Conservation (phyloP, 208 protist genomes). For the Trypanosomatidae sp. region DNA sequence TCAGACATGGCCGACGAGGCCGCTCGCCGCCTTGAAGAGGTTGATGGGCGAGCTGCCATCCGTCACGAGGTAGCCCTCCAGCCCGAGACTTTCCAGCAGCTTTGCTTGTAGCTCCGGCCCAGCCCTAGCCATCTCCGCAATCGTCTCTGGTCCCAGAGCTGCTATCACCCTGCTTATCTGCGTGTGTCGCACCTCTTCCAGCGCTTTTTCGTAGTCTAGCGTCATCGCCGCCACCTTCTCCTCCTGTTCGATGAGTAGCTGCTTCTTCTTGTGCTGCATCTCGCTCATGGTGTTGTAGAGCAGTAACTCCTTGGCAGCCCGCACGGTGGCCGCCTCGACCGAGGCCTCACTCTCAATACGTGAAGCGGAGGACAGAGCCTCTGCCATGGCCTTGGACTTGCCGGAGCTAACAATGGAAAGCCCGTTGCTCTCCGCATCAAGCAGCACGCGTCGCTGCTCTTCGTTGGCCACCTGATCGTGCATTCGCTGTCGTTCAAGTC, state of each 20-base stretch:
- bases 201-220: slow-evolving; percentile 31
- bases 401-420: slow-evolving; percentile 87
- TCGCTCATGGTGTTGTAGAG: slow-evolving; percentile 42
- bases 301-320: slow-evolving; percentile 70
- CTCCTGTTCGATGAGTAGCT: slow-evolving; percentile 46
- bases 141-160: slow-evolving; percentile 71
- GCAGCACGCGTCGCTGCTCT: slow-evolving; percentile 76
- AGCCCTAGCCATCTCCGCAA: slow-evolving; percentile 79
- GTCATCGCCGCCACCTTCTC: slow-evolving; percentile 29
- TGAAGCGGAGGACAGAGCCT: slow-evolving; percentile 82
- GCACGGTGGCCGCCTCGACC: slow-evolving; percentile 73
- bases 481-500: slow-evolving; percentile 93
- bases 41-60: slow-evolving; percentile 93
- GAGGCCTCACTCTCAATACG: slow-evolving; percentile 89
- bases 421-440: slow-evolving; percentile 85
- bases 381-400: slow-evolving; percentile 90
- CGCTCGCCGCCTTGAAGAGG: slow-evolving; percentile 84
- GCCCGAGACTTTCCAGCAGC: slow-evolving; percentile 70
- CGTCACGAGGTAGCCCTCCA: slow-evolving; percentile 92
- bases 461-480: slow-evolving; percentile 92
- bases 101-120: slow-evolving; percentile 82
- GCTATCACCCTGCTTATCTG: slow-evolving; percentile 52
- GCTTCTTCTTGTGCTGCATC: slow-evolving; percentile 48
- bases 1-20: slow-evolving; percentile 37
- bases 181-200: slow-evolving; percentile 45